Base-by-base conservation (phyloP, 2,329 filamentous ascomycete genomes). In the Colletotrichum sp. region DNA sequence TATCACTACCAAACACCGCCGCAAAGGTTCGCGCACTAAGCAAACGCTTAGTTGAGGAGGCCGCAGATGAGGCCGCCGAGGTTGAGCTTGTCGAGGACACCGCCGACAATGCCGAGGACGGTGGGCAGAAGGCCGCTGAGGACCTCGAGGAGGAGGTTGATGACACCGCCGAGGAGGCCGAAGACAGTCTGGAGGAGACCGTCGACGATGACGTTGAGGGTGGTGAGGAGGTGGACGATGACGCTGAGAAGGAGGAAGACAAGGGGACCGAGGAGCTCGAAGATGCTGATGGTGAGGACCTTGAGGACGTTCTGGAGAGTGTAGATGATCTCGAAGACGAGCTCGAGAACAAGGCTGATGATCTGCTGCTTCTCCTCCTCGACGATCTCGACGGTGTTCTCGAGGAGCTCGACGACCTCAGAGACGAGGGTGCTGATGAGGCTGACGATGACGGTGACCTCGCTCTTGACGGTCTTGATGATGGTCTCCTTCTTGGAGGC, bases 351-450 rank as follows among this genome's bases (percentile, higher is more conserved):
- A 16, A 36, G 18, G 57, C 13, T 30, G 15, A 69, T 44, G 65
- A 76, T 73, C 70, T 76, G 18, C 34, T 76, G 32, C 70, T 76
- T 76, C 39, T 76, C 74, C 34, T 76, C 74, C 8, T 39, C 74
- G 34, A 76, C 70, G 13, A 76, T 74, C 70, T 76, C 64, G 16
- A 49, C 65, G 13, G 57, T 36, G 32, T 65, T 65, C 32, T 39
- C 36, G 6, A 76, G 74, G 24, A 69, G 32, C 28, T 65, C 74
- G 32, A 28, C 44, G 9, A 76, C 64, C 10, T 76, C 64, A 36
- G 57, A 24, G 34, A 65, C 21, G 16, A 74, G 70, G 26, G 59
- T 15, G 64, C 66, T 36, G 44, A 76, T 39, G 44, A 76, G 70
- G 57, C 59, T 21, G 55, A 74, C 10, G 59, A 76, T 73, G 64